Conservation (phyloP, 2,329 filamentous ascomycete genomes). For the Penicillium sp. region DNA sequence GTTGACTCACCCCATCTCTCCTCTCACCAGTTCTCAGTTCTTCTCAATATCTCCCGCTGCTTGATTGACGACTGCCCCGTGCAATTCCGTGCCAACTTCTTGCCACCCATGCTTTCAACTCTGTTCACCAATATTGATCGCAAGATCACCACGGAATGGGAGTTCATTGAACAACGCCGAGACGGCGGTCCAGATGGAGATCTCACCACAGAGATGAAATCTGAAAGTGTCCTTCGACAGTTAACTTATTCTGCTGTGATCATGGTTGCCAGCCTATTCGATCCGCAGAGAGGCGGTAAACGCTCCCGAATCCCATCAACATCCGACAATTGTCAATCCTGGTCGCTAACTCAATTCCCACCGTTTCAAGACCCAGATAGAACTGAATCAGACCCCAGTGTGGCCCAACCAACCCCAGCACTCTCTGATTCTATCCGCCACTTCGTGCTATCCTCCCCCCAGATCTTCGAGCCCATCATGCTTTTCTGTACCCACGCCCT, state of each 20-base stretch:
- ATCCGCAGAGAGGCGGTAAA: constrained; percentile 67
- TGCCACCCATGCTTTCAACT: constrained; percentile 78
- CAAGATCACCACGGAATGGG: constrained; percentile 88
- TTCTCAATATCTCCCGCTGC: constrained; percentile 84
- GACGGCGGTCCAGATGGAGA: constrained; percentile 71
- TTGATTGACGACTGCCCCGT: constrained; percentile 91
- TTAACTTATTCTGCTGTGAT: constrained; percentile 90
- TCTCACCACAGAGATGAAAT: constrained; percentile 95
- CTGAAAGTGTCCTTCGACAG: constrained; percentile 90
- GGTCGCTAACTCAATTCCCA: constrained; percentile 4
- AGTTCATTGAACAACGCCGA: constrained; percentile 62
- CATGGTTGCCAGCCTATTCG: constrained; percentile 86
- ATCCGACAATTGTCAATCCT: not conserved
- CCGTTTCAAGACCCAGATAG: constrained; percentile 37
- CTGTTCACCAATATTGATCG: constrained; percentile 84
- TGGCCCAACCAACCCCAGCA: constrained; percentile 40
- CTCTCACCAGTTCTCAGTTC: constrained; percentile 89
- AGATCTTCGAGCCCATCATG: constrained; percentile 83
- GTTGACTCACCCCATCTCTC: constrained; percentile 79
- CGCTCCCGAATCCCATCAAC: not conserved
- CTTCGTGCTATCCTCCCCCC: constrained; percentile 77
- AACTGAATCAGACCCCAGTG: constrained; percentile 35
- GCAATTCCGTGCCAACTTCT: constrained; percentile 72
- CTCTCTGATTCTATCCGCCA: constrained; percentile 66
- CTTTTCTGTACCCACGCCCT: constrained; percentile 90